Evolutionary conservation across 352 stramenopile genomes (phyloP), one percentile per base, ranked within the genome.

Genomic region (Globisporangium ultimum): DNA sequence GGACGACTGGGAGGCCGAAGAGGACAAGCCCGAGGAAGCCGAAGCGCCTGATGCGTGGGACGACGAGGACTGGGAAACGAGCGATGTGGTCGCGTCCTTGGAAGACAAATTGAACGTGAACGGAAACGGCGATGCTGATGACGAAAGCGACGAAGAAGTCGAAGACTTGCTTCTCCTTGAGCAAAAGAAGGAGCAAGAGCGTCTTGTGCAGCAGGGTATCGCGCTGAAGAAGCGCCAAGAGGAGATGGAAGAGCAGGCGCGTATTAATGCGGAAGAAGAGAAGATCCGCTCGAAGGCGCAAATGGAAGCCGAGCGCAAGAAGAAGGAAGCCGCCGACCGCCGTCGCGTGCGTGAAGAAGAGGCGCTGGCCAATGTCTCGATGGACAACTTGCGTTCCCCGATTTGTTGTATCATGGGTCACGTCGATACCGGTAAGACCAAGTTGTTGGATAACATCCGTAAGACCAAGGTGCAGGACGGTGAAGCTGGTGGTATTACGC

Each of bases 371-470:
- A 96, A 93, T 50, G 88, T 97, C 10, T 96, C 90, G 13, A 64
- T 81, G 7, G 93, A 99, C 68, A 94, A 98, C 71, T 77, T 99
- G 28, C 94, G 97, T 40, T 99, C 93, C 55, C 97, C 97, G n/a
- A 98, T 99, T 72, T 98, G 97, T 51, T 98, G 97, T 72, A 99
- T 99, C 69, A 99, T 99, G 97, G 97, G 94, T n/a, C 94, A 98
- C 76, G 94, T 98, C 70, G 94, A 98, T 70, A 98, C 93, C 13
- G 93, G 97, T 66, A 99, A 99, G 78, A 99, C 97, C 40, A 99
- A 99, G 74, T 70, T 99, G 55, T 74, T 99, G n/a, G 97, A 99
- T 76, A 99, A 99, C 70, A 99, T 99, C 61, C 89, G 97, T 38
- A 91, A 94, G 67, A 99, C 97, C 21, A 99, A 99, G 74, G 97